phyloP scores from a whole-genome alignment of 164 flowering plant species.

The Nymphaea thermarum region DNA sequence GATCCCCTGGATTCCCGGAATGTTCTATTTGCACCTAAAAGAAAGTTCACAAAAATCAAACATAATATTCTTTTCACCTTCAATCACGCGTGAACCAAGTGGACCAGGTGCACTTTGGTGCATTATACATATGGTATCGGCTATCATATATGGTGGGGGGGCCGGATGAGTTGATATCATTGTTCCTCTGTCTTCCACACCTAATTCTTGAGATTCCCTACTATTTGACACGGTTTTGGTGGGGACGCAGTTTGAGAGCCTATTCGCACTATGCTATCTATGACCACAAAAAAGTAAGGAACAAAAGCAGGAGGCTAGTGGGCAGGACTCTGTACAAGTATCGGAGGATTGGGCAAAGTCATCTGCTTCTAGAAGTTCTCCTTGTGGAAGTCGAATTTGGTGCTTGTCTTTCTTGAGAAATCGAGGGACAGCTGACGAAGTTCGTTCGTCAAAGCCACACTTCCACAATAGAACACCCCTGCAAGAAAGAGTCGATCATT shows the following conservation, averaged over 20 bases:
- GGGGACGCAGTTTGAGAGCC: neutral
- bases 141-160: too few relatives aligned
- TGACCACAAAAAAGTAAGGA: neutral
- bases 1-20: too few relatives aligned
- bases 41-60: too few relatives aligned
- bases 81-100: too few relatives aligned
- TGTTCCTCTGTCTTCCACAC: neutral
- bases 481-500: neutral
- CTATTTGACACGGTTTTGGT: neutral
- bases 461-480: constrained; percentile 47
- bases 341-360: neutral
- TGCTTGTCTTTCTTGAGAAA: constrained; percentile 35
- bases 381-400: constrained; percentile 45
- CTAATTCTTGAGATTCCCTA: neutral
- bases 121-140: too few relatives aligned
- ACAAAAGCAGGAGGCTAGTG: neutral
- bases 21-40: too few relatives aligned
- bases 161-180: too few relatives aligned
- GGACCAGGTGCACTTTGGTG: too few relatives aligned
- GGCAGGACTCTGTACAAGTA: neutral
- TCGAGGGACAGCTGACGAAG: constrained; percentile 33
- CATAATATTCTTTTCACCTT: too few relatives aligned
- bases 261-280: neutral
- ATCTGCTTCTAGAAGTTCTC: constrained; percentile 25
- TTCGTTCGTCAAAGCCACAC: constrained; percentile 30